phyloP scores from a whole-genome alignment of 2,329 filamentous ascomycete species.

The Pseudocercospora cruenta region DNA sequence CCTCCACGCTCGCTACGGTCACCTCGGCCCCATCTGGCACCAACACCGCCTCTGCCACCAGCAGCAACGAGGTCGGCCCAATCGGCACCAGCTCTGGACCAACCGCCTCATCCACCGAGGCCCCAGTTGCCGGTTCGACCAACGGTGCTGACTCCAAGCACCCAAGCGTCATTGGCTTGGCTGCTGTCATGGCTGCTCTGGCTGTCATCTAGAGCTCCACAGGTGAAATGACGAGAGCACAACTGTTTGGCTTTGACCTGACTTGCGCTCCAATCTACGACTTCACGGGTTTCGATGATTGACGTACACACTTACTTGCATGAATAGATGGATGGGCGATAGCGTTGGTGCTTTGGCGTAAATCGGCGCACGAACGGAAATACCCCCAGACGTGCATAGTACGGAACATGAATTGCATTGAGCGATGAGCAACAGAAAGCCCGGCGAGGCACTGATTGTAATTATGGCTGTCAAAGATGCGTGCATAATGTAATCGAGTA shows the following conservation, averaged over 20 bases:
- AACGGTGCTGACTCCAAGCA: constrained; percentile 25
- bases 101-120: constrained; percentile 23
- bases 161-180: constrained; percentile 27
- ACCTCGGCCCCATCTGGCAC: constrained; percentile 23
- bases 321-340: constrained; percentile 20
- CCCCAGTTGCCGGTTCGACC: constrained; percentile 21
- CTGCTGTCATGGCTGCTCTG: constrained; percentile 29
- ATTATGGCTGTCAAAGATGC: constrained; percentile 15
- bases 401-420: constrained; percentile 6
- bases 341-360: constrained; percentile 30
- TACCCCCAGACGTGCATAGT: constrained; percentile 30
- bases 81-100: constrained; percentile 13
- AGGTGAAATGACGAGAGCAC: neutral
- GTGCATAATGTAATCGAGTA: constrained; percentile 21
- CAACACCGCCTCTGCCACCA: constrained; percentile 21
- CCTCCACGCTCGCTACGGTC: constrained; percentile 25
- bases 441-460: constrained; percentile 22
- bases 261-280: constrained; percentile 12
- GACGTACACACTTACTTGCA: neutral
- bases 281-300: constrained; percentile 17
- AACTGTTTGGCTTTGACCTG: neutral
- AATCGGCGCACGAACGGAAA: constrained; percentile 20
- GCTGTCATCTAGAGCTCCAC: constrained; percentile 25
- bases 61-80: constrained; percentile 22
- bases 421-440: constrained; percentile 23